Conservation (phyloP, 208 protist genomes). For the Leishmania tarentolae region DNA sequence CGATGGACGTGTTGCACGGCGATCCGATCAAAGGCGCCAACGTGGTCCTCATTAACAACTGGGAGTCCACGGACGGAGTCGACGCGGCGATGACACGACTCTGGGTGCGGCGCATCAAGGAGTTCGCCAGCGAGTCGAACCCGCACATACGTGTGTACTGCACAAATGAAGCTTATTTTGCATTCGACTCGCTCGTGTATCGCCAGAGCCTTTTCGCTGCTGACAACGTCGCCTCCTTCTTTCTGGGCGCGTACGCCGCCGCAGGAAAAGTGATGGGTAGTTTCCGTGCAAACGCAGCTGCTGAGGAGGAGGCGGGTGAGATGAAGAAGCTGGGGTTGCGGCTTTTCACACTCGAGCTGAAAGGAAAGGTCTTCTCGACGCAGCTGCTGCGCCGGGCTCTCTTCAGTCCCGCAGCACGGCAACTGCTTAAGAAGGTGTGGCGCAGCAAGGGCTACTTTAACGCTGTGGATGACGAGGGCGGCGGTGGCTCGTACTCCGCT, state of each 20-base stretch:
- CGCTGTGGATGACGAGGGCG: slow-evolving; percentile 35
- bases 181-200: slow-evolving; percentile 28
- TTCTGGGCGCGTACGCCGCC: slow-evolving; percentile 30
- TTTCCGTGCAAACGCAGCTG: neutral
- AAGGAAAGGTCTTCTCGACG: neutral
- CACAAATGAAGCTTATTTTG: slow-evolving; percentile 29
- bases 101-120: slow-evolving; percentile 23
- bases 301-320: slow-evolving; percentile 43
- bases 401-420: slow-evolving; percentile 5
- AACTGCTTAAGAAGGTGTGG: slow-evolving; percentile 42
- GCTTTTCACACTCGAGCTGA: slow-evolving; percentile 31
- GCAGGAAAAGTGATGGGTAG: slow-evolving; percentile 21
- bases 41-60: slow-evolving; percentile 48
- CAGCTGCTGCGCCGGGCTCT: slow-evolving; percentile 17
- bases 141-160: slow-evolving; percentile 35
- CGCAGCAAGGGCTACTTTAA: slow-evolving; percentile 64
- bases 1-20: slow-evolving; percentile 10
- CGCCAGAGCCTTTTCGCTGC: slow-evolving; percentile 23
- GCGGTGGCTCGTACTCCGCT: neutral
- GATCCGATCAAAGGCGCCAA: slow-evolving; percentile 34
- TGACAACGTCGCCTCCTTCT: slow-evolving; percentile 33
- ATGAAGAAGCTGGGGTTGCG: slow-evolving; percentile 27
- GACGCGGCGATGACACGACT: neutral
- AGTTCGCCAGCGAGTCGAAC: slow-evolving; percentile 23
- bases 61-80: slow-evolving; percentile 26